These are phyloP conservation scores for Epichloe sp. DNA, from an alignment of 2,329 filamentous ascomycete genomes.

Conservation along the genomic window DNA sequence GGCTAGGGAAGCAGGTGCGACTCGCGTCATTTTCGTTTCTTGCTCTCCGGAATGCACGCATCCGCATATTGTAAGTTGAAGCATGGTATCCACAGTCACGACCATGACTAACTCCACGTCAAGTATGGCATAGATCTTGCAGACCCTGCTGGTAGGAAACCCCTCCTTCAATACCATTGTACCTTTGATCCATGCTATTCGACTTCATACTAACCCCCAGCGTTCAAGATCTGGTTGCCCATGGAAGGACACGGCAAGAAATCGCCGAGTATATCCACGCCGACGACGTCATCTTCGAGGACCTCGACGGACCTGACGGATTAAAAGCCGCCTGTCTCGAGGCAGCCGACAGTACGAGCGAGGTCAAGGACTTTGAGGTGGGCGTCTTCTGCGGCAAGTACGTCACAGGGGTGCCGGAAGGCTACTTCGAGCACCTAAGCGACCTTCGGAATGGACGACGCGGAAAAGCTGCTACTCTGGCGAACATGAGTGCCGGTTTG, in stretches of 20 bases:
- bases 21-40: conserved; percentile 69
- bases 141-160: conserved; percentile 13
- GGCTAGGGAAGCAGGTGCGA: conserved; percentile 73
- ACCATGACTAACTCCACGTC: background rate
- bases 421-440: conserved; percentile 74
- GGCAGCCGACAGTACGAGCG: conserved; percentile 39
- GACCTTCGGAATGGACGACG: conserved; percentile 52
- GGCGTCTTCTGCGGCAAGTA: conserved; percentile 88
- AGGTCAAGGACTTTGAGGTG: conserved; percentile 61
- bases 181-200: conserved; percentile 1
- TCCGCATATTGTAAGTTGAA: conserved; percentile 65
- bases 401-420: conserved; percentile 62
- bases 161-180: background rate
- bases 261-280: conserved; percentile 16
- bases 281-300: conserved; percentile 21
- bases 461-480: background rate
- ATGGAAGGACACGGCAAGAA: conserved; percentile 24
- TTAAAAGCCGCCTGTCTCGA: conserved; percentile 69
- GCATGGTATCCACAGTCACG: background rate
- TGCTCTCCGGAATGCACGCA: conserved; percentile 75
- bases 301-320: conserved; percentile 43
- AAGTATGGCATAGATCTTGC: conserved; percentile 36
- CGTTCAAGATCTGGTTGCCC: conserved; percentile 26
- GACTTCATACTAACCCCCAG: background rate
- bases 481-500: background rate